Evolutionary conservation across 179 eudicot species (phyloP).

Genomic region (Silene vulgaris): DNA sequence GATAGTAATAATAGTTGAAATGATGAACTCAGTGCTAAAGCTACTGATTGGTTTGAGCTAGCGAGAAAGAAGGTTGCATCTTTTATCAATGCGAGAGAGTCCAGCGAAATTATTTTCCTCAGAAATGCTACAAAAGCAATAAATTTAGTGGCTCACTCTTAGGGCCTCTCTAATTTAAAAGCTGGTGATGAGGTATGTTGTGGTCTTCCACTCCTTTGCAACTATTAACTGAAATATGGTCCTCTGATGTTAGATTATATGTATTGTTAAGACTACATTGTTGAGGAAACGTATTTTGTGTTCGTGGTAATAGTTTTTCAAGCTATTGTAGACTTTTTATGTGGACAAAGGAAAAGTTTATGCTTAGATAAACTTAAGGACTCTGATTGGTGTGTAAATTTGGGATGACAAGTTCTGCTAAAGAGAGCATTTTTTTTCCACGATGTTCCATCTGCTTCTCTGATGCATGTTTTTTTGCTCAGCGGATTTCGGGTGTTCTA

Average conservation of each 20-base stretch:
- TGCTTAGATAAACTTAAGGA: neutral
- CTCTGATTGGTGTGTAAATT: neutral
- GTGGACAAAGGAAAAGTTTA: neutral
- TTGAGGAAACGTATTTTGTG: neutral
- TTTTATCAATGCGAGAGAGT: slow-evolving; percentile 75
- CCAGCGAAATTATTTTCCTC: slow-evolving; percentile 76
- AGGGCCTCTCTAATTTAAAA: slow-evolving; percentile 78
- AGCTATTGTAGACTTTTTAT: neutral
- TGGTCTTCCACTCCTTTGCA: neutral
- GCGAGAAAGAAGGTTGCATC: slow-evolving; percentile 85
- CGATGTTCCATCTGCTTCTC: too few species aligned
- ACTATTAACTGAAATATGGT: neutral
- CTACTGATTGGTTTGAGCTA: slow-evolving; percentile 84
- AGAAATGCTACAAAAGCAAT: slow-evolving; percentile 98
- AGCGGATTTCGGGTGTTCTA: too few species aligned
- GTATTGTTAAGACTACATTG: neutral
- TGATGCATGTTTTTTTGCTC: too few species aligned
- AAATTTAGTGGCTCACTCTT: slow-evolving; percentile 85
- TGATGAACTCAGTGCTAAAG: slow-evolving; percentile 61
- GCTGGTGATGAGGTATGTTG: slow-evolving; percentile 72
- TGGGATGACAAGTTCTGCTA: neutral
- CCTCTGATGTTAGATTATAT: neutral
- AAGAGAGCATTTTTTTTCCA: too few species aligned
- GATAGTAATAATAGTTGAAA: slow-evolving; percentile 4
- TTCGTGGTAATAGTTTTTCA: neutral